A percentile compares a stretch with the other conserved stretches of the same genome.
phyloP scores from a whole-genome alignment of 164 flowering plant genomes.

The Chimonanthus salicifolius region DNA sequence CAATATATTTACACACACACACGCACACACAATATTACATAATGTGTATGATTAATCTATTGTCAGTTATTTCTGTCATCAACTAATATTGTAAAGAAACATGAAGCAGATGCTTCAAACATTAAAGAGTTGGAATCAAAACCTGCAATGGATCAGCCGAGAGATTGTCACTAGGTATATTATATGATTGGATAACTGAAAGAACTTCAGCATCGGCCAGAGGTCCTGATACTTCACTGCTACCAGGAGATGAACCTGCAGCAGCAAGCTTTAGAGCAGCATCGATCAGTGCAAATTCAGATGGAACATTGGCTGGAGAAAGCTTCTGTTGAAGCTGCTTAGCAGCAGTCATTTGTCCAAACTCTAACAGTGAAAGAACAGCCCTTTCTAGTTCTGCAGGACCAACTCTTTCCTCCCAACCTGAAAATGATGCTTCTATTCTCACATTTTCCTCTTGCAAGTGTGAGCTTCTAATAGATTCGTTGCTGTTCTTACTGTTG shows the following conservation, averaged over 20 bases:
- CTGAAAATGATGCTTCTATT: conserved; percentile 61
- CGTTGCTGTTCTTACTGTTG: conserved; percentile 30
- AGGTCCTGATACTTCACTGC: conserved; percentile 29
- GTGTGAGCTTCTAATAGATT: conserved; percentile 19
- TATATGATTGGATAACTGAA: conserved; percentile 50
- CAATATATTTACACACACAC: too few species aligned
- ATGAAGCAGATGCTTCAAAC: conserved; percentile 1
- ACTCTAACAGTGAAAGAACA: conserved; percentile 88
- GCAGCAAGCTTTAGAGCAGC: conserved; percentile 79
- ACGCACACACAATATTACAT: too few species aligned
- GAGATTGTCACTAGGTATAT: conserved; percentile 28
- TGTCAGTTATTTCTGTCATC: background rate
- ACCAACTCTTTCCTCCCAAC: conserved; percentile 95
- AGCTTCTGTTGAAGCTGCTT: conserved; percentile 92
- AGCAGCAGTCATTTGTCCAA: conserved; percentile 94
- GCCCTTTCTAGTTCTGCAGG: conserved; percentile 92
- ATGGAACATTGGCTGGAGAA: conserved; percentile 66
- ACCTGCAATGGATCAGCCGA: conserved; percentile 71
- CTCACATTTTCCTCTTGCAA: conserved; percentile 52
- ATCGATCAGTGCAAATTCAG: conserved; percentile 71
- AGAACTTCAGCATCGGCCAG: conserved; percentile 58
- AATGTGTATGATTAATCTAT: too few species aligned
- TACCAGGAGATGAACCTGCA: conserved; percentile 43
- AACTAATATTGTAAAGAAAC: background rate
- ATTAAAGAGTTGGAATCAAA: conserved; percentile 10